A percentile compares a stretch with the other conserved stretches of the same genome.
Conservation (phyloP, 2,329 filamentous ascomycete genomes). For the Pseudogymnoascus sp. region DNA sequence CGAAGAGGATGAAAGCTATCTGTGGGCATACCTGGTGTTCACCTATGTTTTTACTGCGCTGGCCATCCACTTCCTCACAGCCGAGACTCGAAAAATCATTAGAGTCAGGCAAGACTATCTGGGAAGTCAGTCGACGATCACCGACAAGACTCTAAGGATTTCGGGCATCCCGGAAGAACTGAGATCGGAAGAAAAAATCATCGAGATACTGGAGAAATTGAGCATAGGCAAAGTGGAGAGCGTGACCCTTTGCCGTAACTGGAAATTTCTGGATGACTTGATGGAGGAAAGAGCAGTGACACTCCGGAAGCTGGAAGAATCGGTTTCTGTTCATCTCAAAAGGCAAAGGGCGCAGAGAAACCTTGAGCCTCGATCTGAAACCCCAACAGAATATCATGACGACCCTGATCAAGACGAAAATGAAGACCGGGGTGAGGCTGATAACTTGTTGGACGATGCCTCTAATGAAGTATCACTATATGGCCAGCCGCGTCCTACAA, state of each 20-base stretch:
- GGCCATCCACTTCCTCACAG: conserved; percentile 74
- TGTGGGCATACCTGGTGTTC: conserved; percentile 94
- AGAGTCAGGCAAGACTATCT: conserved; percentile 82
- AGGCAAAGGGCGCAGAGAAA: conserved; percentile 29
- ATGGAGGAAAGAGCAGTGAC: conserved; percentile 59
- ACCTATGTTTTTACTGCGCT: conserved; percentile 85
- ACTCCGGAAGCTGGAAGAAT: conserved; percentile 69
- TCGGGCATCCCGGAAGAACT: conserved; percentile 79
- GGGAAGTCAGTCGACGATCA: conserved; percentile 89
- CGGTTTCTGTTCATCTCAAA: conserved; percentile 72
- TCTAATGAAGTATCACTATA: conserved; percentile 31
- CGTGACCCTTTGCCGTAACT: conserved; percentile 79
- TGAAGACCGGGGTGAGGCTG: conserved; percentile 47
- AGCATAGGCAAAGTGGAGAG: conserved; percentile 85
- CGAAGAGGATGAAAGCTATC: conserved; percentile 41
- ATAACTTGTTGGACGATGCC: conserved; percentile 45
- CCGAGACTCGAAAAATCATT: conserved; percentile 79
- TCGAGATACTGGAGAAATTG: conserved; percentile 77
- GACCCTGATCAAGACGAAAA: conserved; percentile 31
- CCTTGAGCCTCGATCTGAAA: conserved; percentile 22
- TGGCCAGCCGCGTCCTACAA: conserved; percentile 54
- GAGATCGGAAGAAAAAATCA: conserved; percentile 74
- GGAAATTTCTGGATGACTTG: conserved; percentile 71
- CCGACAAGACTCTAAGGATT: conserved; percentile 85
- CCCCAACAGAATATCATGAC: conserved; percentile 12